A percentile compares a stretch with the other conserved stretches of the same genome.
phyloP scores from a whole-genome alignment of 2,329 filamentous ascomycete genomes.

The Boeremia lycopersici region DNA sequence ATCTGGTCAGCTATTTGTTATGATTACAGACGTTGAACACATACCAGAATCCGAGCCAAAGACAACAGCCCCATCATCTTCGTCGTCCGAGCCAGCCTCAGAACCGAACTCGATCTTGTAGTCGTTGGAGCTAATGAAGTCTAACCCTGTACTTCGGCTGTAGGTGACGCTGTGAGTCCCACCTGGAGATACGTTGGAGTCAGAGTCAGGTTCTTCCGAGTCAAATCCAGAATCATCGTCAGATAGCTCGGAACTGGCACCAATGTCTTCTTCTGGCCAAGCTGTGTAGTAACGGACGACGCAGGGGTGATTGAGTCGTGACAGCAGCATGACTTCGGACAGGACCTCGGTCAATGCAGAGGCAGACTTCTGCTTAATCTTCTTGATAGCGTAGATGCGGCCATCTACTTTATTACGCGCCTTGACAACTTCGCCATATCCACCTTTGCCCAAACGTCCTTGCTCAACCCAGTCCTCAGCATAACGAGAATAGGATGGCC shows the following conservation, averaged over 20 bases:
- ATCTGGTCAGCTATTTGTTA: conserved; percentile 5
- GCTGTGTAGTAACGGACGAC: conserved; percentile 92
- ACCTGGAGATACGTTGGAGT: conserved; percentile 34
- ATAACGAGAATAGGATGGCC: conserved; percentile 71
- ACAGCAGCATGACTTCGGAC: conserved; percentile 85
- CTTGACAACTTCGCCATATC: conserved; percentile 95
- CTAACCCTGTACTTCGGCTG: conserved; percentile 75
- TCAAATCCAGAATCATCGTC: conserved; percentile 39
- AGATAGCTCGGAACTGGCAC: conserved; percentile 51
- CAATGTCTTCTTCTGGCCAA: conserved; percentile 78
- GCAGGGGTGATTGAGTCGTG: conserved; percentile 88
- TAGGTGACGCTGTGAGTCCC: conserved; percentile 59
- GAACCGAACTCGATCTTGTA: conserved; percentile 80
- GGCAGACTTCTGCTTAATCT: conserved; percentile 83
- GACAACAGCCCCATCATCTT: conserved; percentile 39
- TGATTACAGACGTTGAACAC: neutral
- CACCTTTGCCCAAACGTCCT: conserved; percentile 86
- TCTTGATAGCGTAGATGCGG: conserved; percentile 94
- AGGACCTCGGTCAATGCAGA: conserved; percentile 77
- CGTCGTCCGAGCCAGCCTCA: conserved; percentile 53
- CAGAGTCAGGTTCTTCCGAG: conserved; percentile 31
- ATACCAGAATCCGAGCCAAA: conserved; percentile 49
- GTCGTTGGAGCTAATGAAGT: conserved; percentile 89
- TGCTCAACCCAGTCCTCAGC: conserved; percentile 89
- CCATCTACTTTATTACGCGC: conserved; percentile 93